Percentiles rank a stretch among this genome's conserved stretches.
phyloP scores from a whole-genome alignment of 345 rosid species.

The Cardamine chenopodiifolia region DNA sequence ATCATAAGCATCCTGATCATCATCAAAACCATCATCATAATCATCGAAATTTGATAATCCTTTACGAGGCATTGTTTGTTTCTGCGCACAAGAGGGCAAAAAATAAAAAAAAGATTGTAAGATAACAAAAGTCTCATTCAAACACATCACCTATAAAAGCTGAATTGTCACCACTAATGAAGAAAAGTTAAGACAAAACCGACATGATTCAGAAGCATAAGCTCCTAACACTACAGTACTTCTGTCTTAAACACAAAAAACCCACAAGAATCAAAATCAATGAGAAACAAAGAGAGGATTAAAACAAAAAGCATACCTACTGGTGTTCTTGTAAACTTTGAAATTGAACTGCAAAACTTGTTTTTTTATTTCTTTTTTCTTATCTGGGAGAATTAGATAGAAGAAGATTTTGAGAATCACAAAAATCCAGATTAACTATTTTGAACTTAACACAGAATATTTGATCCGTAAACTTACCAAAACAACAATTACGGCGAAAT shows the following conservation, averaged over 20 bases:
- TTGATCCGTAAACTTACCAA: constrained; percentile 19
- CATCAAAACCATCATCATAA: constrained; percentile 48
- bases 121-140: background rate
- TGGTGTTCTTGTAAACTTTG: background rate
- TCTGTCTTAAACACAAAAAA: constrained; percentile 6
- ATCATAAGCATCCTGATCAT: constrained; percentile 46
- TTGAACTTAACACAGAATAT: background rate
- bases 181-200: background rate
- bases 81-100: constrained; percentile 13
- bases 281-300: constrained; percentile 9
- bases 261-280: background rate
- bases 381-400: background rate
- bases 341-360: background rate
- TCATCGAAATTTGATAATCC: constrained; percentile 42
- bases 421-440: constrained; percentile 13
- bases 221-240: background rate
- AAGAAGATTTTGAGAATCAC: background rate
- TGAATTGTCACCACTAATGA: constrained; percentile 11
- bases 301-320: background rate
- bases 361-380: too few species aligned
- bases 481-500: background rate
- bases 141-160: background rate
- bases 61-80: constrained; percentile 59
- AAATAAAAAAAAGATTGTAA: background rate
- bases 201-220: constrained; percentile 9